Evolutionary conservation across 768 basidiomycete species (phyloP).

Genomic region (Suillus variegatus): DNA sequence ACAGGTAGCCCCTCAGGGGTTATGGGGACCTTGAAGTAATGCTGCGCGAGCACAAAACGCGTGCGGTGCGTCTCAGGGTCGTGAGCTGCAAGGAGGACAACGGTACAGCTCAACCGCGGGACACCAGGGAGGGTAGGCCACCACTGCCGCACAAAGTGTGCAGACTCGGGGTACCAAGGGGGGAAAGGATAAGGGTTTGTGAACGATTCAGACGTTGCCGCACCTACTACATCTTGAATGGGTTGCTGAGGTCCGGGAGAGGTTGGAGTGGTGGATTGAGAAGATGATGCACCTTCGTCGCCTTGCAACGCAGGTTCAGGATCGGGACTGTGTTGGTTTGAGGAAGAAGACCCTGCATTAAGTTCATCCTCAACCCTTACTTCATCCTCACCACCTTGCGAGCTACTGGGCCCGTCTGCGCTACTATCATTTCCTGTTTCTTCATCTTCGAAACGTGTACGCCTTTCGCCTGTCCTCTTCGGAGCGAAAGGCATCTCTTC

Average conservation of each 20-base stretch:
- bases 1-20: slow-evolving; percentile 21
- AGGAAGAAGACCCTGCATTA: slow-evolving; percentile 11
- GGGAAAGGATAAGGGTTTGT: slow-evolving; percentile 68
- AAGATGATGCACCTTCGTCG: slow-evolving; percentile 1
- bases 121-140: slow-evolving; percentile 70
- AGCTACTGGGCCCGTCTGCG: neutral
- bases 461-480: neutral
- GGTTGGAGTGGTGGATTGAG: slow-evolving; percentile 7
- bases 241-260: slow-evolving; percentile 11
- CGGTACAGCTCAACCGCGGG: slow-evolving; percentile 70
- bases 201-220: slow-evolving; percentile 15
- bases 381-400: slow-evolving; percentile 6
- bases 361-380: slow-evolving; percentile 14
- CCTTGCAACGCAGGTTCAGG: neutral
- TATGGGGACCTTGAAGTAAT: slow-evolving; percentile 74
- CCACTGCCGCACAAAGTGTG: slow-evolving; percentile 81
- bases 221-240: slow-evolving; percentile 4
- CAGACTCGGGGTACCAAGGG: slow-evolving; percentile 71
- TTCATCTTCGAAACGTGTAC: neutral
- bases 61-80: slow-evolving; percentile 61
- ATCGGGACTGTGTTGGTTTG: neutral
- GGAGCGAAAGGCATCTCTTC: neutral
- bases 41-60: slow-evolving; percentile 68
- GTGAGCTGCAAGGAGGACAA: slow-evolving; percentile 65
- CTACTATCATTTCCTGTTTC: neutral